phyloP scores from a whole-genome alignment of 2,329 filamentous ascomycete genomes.

The Fusarium coicis region DNA sequence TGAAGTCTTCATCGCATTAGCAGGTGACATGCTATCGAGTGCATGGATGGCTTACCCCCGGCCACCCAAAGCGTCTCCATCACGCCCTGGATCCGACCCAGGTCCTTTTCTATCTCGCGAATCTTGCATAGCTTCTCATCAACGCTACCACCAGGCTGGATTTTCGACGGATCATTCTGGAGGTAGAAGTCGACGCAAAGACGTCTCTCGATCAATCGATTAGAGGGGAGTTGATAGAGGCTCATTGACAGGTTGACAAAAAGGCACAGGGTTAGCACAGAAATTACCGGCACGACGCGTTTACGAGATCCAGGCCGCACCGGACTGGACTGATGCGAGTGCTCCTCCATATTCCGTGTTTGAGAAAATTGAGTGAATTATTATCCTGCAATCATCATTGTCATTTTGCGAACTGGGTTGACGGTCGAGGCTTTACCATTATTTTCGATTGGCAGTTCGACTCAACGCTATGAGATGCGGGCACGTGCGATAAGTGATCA shows the following conservation, averaged over 20 bases:
- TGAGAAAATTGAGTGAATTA: not conserved
- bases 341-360: not conserved
- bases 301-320: not conserved
- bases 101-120: slow-evolving; percentile 59
- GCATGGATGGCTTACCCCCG: slow-evolving; percentile 50
- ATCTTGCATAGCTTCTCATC: slow-evolving; percentile 66
- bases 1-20: slow-evolving; percentile 51
- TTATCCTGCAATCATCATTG: not conserved
- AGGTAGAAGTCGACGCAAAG: slow-evolving; percentile 63
- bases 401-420: not conserved
- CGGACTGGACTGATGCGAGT: not conserved
- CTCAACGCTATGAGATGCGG: no score
- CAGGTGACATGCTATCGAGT: accelerated
- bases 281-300: slow-evolving; percentile 9
- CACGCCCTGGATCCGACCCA: slow-evolving; percentile 63
- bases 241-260: slow-evolving; percentile 60
- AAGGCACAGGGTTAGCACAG: slow-evolving; percentile 54
- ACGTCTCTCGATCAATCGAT: slow-evolving; percentile 57
- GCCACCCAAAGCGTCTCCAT: slow-evolving; percentile 63
- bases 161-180: slow-evolving; percentile 48
- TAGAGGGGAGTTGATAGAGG: slow-evolving; percentile 60
- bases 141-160: slow-evolving; percentile 51
- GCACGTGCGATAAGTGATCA: not conserved
- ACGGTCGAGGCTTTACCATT: not conserved
- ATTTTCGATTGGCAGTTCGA: not conserved